Evolutionary conservation across 768 basidiomycete species (phyloP).

Genomic region (Amanita molliuscula): DNA sequence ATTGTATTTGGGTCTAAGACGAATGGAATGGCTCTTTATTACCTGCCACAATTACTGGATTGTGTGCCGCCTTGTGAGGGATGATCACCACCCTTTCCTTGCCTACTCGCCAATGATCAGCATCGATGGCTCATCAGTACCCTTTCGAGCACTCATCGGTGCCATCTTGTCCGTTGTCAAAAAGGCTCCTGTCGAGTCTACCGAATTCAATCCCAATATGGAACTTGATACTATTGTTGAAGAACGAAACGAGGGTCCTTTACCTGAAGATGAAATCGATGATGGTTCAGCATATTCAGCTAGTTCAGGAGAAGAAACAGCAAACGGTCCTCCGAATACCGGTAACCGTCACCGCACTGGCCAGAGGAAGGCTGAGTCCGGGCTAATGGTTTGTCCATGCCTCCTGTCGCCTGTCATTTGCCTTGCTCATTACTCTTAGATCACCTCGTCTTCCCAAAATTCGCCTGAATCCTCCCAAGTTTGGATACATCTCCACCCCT

Average conservation of each 20-base stretch:
- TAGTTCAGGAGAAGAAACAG: conserved; percentile 6
- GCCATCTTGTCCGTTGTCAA: conserved; percentile 12
- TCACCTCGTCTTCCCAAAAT: no score
- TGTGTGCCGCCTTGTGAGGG: conserved; percentile 14
- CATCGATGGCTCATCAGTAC: conserved; percentile 10
- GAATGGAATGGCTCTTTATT: conserved; percentile 11
- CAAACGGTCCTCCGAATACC: conserved; percentile 6
- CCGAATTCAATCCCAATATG: no score
- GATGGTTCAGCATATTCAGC: conserved; percentile 7
- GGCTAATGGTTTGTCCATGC: conserved; percentile 10
- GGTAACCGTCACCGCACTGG: conserved; percentile 6
- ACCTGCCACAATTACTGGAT: conserved; percentile 15
- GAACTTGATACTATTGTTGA: no score
- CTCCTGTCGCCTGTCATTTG: no score
- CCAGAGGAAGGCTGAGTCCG: conserved; percentile 6
- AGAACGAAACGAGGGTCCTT: no score
- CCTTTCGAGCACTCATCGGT: conserved; percentile 13
- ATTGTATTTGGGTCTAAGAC: no score
- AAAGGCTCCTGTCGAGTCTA: conserved; percentile 9
- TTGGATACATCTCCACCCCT: no score
- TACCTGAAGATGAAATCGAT: no score
- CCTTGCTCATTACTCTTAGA: no score
- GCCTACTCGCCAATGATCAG: no score
- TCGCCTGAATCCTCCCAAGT: no score
- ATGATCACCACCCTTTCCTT: conserved; percentile 10